Evolutionary conservation across 768 basidiomycete genomes (phyloP), one percentile per base, ranked within the genome.

Genomic region (Asterophora parasitica): DNA sequence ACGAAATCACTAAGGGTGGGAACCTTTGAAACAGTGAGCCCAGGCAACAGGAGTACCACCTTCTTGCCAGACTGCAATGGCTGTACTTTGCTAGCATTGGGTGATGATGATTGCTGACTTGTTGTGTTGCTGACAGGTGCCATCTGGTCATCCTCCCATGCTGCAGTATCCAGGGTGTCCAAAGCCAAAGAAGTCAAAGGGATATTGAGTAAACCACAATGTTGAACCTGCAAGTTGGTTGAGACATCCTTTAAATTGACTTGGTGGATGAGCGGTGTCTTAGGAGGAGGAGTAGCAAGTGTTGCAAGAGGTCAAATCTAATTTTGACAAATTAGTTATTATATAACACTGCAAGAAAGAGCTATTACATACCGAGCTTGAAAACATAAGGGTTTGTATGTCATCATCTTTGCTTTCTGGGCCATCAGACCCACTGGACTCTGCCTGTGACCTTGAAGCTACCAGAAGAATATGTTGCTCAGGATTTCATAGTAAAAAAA

Each of bases 361-460:
- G 27, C 17, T n/a, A 17, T 15, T 13, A 2, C 19, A 9, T 26
- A 45, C 19, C 4, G 17, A 36, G 44, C 33, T 45, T 12, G 33
- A 35, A 37, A 45, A 35, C 4, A 8, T 17, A 2, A 45, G 3
- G 33, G 23, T 19, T 4, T 35, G 6, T n/a, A 15, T 26, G 10
- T 42, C 33, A 4, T 45, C 16, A 2, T 45, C 44, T n/a, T 45
- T 3, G n/a, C 44, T 45, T 15, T 45, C 44, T 26, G 33, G 20
- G 3, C 36, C 35, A 19, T 45, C 33, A 15, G 19, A 17, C 12
- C 8, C 12, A 3, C 27, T n/a, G 1, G 3, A 15, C 13, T 10
- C 41, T 42, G 28, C 30, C 2, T 27, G 23, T 10, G 26, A 13
- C 7, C 5, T 8, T 19, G 38, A 12, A 3, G 12, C 9, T 12